Base-by-base conservation (phyloP, 306 rosid genomes). In the Adenanthera pavonina region DNA sequence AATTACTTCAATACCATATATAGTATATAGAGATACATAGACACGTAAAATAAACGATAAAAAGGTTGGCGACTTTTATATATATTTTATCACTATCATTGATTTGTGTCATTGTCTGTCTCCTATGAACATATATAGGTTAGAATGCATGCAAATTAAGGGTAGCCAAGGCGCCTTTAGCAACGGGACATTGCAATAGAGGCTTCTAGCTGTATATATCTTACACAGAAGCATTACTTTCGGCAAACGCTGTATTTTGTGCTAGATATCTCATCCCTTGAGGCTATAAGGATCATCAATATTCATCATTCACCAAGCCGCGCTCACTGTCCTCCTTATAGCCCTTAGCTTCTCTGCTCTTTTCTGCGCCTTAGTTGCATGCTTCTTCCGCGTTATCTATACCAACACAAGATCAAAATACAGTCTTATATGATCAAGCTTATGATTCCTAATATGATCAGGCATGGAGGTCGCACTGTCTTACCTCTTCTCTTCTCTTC, bases 401-500 rank as follows among this genome's bases (percentile, higher is more conserved):
- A 19, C 48, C 73, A 51, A 69, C 0, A 60, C 51, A 33, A 67
- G 1, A 74, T 30, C 57, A 70, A 40, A 46, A 76, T 35, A 78
- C 10, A 71, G 48, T 25, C 30, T 25, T 25, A 25, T 25, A 25
- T 25, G 30, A 25, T 25, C 30, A 25, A 25, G 30, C 30, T 25
- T 25, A 25, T 25, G 30, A 25, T 25, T 25, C 30, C 30, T 25
- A 25, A 25, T 25, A 25, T 25, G 30, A 25, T 25, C 30, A 25
- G 30, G 30, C 30, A 34, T 51, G 5, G 10, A 12, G 47, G 49
- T 73, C 68, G 34, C 49, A 65, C 65, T 43, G 8, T 16, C 69
- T 68, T 74, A 83, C 98, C 92, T 84, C 92, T 84, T 87, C 52
- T 77, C 52, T 85, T 72, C 92, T 84, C 84, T 87, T 90, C 46